Percentiles rank a stretch among this genome's conserved stretches.
phyloP scores from a whole-genome alignment of 768 basidiomycete genomes.

The Hirschioporus abietinus region DNA sequence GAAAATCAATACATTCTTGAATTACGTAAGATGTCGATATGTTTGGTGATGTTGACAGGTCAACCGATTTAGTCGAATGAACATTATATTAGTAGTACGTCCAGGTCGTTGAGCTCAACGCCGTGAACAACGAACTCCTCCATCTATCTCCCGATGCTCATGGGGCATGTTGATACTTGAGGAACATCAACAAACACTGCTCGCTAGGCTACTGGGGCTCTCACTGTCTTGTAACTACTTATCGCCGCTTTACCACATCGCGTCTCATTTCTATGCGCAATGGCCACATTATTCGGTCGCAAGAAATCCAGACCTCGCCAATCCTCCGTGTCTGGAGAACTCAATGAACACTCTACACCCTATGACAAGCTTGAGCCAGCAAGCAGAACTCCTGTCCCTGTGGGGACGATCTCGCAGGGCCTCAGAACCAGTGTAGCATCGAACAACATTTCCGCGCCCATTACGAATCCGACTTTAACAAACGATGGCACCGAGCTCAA shows the following conservation, averaged over 20 bases:
- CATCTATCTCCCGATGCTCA: not conserved
- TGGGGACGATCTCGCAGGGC: slow-evolving; percentile 50
- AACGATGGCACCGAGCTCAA: slow-evolving; percentile 68
- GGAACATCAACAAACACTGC: not conserved
- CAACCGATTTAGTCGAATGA: not conserved
- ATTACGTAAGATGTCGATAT: not conserved
- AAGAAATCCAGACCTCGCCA: slow-evolving; percentile 58
- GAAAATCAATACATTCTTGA: not conserved
- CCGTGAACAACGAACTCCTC: not conserved
- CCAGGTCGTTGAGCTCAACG: not conserved
- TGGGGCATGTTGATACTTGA: not conserved
- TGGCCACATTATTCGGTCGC: slow-evolving; percentile 66
- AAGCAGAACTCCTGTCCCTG: slow-evolving; percentile 54
- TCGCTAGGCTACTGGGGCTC: not conserved
- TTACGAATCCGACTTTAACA: slow-evolving; percentile 78
- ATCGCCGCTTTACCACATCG: not conserved
- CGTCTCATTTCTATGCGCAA: slow-evolving; percentile 20
- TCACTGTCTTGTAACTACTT: not conserved
- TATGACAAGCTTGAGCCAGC: slow-evolving; percentile 63
- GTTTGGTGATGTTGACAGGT: not conserved
- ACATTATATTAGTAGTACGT: not conserved
- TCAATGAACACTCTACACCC: slow-evolving; percentile 62
- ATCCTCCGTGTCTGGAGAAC: slow-evolving; percentile 55
- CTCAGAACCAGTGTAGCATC: slow-evolving; percentile 34
- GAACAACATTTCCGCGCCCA: slow-evolving; percentile 65